These are phyloP conservation scores for Excoecaria cochinchinensis DNA, from an alignment of 345 rosid genomes.

Conservation along the genomic window DNA sequence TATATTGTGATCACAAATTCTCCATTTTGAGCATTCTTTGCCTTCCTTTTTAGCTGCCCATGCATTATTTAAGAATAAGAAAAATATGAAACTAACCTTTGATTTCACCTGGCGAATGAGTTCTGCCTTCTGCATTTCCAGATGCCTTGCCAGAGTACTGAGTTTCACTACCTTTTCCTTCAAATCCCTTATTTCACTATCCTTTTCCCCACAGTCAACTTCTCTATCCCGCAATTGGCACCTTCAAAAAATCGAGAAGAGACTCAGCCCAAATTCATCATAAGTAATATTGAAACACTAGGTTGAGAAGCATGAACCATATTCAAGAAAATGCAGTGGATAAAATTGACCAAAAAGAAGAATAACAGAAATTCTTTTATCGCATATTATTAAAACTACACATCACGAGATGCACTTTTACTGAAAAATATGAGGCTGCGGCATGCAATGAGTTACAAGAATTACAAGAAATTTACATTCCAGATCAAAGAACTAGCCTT, in stretches of 20 bases:
- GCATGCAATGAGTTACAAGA: neutral
- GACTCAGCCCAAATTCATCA: neutral
- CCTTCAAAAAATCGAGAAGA: conserved; percentile 38
- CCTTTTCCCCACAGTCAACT: conserved; percentile 74
- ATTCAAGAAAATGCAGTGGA: neutral
- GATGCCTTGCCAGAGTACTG: conserved; percentile 50
- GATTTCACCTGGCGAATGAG: conserved; percentile 62
- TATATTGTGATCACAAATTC: neutral
- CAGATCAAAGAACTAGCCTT: neutral
- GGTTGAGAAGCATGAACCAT: neutral
- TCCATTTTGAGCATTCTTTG: neutral
- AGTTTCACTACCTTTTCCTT: conserved; percentile 74
- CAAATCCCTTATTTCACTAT: conserved; percentile 57
- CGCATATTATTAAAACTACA: neutral
- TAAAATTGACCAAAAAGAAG: neutral
- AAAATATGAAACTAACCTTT: conserved; percentile 43
- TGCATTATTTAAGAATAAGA: neutral
- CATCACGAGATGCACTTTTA: neutral
- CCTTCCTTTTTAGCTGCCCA: neutral
- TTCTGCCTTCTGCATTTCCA: conserved; percentile 64
- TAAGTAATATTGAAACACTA: neutral
- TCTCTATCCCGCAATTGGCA: conserved; percentile 80
- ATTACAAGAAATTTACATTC: neutral
- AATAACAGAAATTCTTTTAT: neutral
- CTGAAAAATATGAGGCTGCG: neutral